phyloP scores from a whole-genome alignment of 1,284 basidiomycete species.

The Irpex rosettiformis region DNA sequence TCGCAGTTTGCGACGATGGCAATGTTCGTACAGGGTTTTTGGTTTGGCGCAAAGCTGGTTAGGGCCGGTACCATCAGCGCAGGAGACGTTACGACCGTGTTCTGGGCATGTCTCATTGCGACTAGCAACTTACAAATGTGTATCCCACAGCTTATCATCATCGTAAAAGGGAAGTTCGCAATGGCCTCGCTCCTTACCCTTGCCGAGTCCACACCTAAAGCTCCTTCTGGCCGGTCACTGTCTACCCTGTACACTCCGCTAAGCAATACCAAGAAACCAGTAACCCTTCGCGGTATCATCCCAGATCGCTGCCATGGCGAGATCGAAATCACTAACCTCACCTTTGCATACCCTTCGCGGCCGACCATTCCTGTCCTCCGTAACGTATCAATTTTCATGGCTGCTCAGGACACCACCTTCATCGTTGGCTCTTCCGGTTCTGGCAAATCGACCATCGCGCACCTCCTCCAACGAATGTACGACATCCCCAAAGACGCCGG shows the following conservation, averaged over 20 bases:
- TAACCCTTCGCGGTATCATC: conserved; percentile 53
- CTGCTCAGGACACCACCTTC: conserved; percentile 85
- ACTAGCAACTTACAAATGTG: conserved; percentile 84
- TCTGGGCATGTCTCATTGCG: conserved; percentile 94
- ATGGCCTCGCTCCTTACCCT: conserved; percentile 72
- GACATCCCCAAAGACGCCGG: conserved; percentile 45
- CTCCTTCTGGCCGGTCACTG: conserved; percentile 14
- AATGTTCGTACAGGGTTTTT: conserved; percentile 97
- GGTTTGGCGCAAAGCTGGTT: conserved; percentile 91
- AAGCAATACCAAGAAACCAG: conserved; percentile 23
- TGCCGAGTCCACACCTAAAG: conserved; percentile 39
- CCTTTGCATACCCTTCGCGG: conserved; percentile 87
- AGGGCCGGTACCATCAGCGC: conserved; percentile 63
- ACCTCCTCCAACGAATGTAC: conserved; percentile 83
- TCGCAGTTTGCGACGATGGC: conserved; percentile 80
- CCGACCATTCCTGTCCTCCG: conserved; percentile 58
- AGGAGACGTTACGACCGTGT: conserved; percentile 90
- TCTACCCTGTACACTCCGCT: conserved; percentile 25
- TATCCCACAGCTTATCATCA: conserved; percentile 73
- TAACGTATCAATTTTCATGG: conserved; percentile 73
- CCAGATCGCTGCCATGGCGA: conserved; percentile 70
- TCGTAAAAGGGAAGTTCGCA: conserved; percentile 86
- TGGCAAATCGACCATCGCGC: conserved; percentile 91
- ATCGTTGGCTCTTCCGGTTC: conserved; percentile 90
- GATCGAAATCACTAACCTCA: conserved; percentile 72